A percentile compares a stretch with the other conserved stretches of the same genome.
Evolutionary conservation across 73 alveolate species (phyloP).

Genomic region (Paramecium sexaurelia): DNA sequence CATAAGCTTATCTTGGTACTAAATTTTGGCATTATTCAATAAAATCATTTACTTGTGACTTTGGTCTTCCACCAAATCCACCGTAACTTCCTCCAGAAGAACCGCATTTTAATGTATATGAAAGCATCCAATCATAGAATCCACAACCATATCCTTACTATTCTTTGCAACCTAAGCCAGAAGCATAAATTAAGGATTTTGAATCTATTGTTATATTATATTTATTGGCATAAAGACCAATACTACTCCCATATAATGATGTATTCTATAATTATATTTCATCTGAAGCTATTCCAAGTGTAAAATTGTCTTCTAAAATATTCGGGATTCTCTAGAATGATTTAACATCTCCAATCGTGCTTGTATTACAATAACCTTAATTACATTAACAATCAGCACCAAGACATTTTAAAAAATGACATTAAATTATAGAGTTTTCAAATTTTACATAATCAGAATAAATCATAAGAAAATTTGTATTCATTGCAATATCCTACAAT

Average conservation of each 20-base stretch:
- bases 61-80: constrained; percentile 9
- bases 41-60: neutral
- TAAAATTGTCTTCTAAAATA: neutral
- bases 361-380: neutral
- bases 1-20: neutral
- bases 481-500: neutral
- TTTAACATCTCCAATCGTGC: neutral
- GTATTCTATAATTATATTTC: neutral
- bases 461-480: neutral
- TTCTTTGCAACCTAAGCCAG: constrained; percentile 4
- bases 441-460: neutral
- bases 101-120: neutral
- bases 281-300: neutral
- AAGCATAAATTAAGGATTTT: neutral
- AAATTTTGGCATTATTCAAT: neutral
- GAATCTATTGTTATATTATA: neutral
- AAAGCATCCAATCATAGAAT: neutral
- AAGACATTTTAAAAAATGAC: neutral
- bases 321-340: neutral
- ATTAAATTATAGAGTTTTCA: neutral
- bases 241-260: neutral
- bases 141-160: constrained; percentile 30
- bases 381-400: neutral
- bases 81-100: constrained; percentile 42
- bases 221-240: neutral